Evolutionary conservation across 345 rosid genomes (phyloP).

Genomic region (Aquilaria sinensis): DNA sequence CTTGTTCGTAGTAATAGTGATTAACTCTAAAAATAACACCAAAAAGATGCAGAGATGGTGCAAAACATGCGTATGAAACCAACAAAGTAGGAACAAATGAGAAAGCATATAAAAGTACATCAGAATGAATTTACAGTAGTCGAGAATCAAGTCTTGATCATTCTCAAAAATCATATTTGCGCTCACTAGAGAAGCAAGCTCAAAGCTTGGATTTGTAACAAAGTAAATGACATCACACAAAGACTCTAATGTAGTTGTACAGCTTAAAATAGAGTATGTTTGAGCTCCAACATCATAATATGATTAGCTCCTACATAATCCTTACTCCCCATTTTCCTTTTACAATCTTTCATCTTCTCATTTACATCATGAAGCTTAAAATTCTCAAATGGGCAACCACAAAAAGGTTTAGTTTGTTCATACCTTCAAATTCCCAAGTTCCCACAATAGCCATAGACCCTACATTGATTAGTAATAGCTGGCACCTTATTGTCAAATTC

Average conservation of each 20-base stretch:
- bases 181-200: conserved; percentile 72
- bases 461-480: conserved; percentile 44
- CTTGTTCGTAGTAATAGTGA: no score
- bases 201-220: conserved; percentile 65
- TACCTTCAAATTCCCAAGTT: conserved; percentile 49
- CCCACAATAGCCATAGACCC: conserved; percentile 50
- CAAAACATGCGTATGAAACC: no score
- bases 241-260: not conserved
- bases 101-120: conserved; percentile 26
- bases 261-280: no score
- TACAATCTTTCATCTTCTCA: conserved; percentile 47
- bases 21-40: no score
- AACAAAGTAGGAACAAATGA: no score
- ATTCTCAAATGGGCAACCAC: conserved; percentile 47
- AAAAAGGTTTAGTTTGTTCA: conserved; percentile 27
- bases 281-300: no score
- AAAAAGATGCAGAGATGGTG: no score
- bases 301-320: conserved; percentile 25
- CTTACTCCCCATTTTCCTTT: conserved; percentile 34
- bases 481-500: conserved; percentile 28
- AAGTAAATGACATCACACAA: not conserved
- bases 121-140: conserved; percentile 66
- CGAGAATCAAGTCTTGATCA: conserved; percentile 74
- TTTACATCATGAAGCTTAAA: conserved; percentile 37
- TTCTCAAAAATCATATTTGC: conserved; percentile 56